phyloP scores from a whole-genome alignment of 768 basidiomycete species.

The Lentinula boryana region DNA sequence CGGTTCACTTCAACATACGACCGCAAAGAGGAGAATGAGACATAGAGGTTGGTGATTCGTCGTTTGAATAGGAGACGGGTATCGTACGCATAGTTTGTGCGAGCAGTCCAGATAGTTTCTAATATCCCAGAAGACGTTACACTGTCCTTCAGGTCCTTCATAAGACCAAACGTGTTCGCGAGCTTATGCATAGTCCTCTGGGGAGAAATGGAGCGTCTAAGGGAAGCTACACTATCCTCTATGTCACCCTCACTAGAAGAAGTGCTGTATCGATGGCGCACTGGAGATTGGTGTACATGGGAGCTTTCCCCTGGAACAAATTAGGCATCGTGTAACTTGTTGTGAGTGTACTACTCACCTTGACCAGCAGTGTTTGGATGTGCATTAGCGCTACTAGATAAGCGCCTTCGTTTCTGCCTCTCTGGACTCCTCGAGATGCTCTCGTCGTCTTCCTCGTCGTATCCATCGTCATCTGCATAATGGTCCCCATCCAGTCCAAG shows the following conservation, averaged over 20 bases:
- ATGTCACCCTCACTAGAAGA: slow-evolving; percentile 43
- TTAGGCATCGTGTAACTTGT: background rate
- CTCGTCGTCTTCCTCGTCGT: slow-evolving; percentile 54
- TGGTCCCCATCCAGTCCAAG: slow-evolving; percentile 43
- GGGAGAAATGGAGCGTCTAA: slow-evolving; percentile 10
- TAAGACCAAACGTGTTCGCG: slow-evolving; percentile 42
- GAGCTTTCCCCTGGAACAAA: background rate
- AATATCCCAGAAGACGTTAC: slow-evolving; percentile 30
- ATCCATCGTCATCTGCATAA: slow-evolving; percentile 41
- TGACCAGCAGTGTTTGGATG: slow-evolving; percentile 5
- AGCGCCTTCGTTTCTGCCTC: slow-evolving; percentile 26
- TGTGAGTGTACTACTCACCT: background rate
- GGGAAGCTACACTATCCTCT: slow-evolving; percentile 32
- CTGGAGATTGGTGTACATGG: slow-evolving; percentile 14
- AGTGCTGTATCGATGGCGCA: slow-evolving; percentile 27
- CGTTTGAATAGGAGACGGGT: slow-evolving; percentile 85
- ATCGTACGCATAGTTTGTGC: slow-evolving; percentile 77
- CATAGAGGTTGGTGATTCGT: slow-evolving; percentile 76
- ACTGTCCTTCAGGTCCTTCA: slow-evolving; percentile 36
- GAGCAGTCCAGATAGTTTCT: slow-evolving; percentile 73
- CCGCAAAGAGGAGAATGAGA: slow-evolving; percentile 66
- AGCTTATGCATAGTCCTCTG: slow-evolving; percentile 27
- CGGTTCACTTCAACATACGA: slow-evolving; percentile 91
- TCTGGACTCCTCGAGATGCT: slow-evolving; percentile 23
- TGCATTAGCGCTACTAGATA: slow-evolving; percentile 19